Conservation (phyloP, 257 asterid genomes). For the Ajuga chamaepitys region DNA sequence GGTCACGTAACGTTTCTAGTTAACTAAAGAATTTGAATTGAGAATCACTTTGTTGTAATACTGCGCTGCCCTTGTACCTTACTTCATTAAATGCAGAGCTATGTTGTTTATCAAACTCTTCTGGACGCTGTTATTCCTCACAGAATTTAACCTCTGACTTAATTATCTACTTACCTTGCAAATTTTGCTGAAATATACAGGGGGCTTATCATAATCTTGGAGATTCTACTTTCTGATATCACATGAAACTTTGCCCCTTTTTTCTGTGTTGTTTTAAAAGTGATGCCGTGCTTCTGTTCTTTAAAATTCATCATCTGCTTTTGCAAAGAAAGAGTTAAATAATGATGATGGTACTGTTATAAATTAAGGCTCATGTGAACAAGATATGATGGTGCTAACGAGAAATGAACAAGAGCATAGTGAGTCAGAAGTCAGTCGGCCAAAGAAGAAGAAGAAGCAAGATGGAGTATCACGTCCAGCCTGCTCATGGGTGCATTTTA, state of each 20-base stretch:
- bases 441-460: constrained; percentile 76
- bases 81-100: background rate
- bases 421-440: constrained; percentile 62
- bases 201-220: background rate
- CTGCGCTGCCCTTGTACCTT: background rate
- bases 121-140: background rate
- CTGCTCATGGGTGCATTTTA: constrained; percentile 98
- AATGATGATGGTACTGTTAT: constrained; percentile 12
- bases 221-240: background rate
- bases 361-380: constrained; percentile 53
- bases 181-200: background rate
- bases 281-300: background rate
- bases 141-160: no score
- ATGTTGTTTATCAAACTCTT: background rate
- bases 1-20: background rate
- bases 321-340: constrained; percentile 3
- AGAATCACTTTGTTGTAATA: background rate
- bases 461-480: constrained; percentile 83
- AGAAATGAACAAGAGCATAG: constrained; percentile 54
- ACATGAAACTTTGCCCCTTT: background rate
- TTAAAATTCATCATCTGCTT: background rate
- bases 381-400: constrained; percentile 40
- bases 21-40: background rate
- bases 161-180: background rate
- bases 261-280: background rate